Base-by-base conservation (phyloP, 1,284 basidiomycete genomes). In the Rhodofomes roseus region DNA sequence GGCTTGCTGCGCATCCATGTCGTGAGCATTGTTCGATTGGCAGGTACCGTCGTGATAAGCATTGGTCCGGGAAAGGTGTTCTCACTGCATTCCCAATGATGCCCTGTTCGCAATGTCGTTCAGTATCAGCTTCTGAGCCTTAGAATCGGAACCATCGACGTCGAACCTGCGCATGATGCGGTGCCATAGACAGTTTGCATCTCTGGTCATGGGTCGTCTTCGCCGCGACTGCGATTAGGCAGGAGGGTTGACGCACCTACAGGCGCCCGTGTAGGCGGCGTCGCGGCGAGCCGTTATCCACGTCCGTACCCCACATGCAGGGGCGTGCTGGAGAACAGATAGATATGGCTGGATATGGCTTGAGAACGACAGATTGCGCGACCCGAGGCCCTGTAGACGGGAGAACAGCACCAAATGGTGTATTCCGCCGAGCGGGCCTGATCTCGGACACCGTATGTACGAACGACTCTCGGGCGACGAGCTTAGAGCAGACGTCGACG, bases 311-410 rank as follows among this genome's bases (percentile, higher is more conserved):
- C 31, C 22, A 20, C 12, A 20, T 14, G 29, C 12, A 14, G n/a
- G n/a, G n/a, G 12, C 23, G 7, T 8, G 31, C 31, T 27, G 27
- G 14, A 34, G 48, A 18, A 4, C n/a, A n/a, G n/a, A n/a, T n/a
- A n/a, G n/a, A n/a, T n/a, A n/a, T n/a, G n/a, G n/a, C n/a, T n/a
- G n/a, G 20, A 31, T 34, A 51, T 37, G 50, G 29, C 50, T 31
- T 52, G 50, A 4, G 16, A 52, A 52, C 50, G 50, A 52, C 50
- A 52, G 34, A 52, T 52, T 20, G 50, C 34, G 50, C 50, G 36
- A 34, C 50, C 12, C n/a, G 31, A 16, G 27, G 50, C 50, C 27
- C n/a, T 16, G n/a, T 34, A 20, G 36, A 25, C 50, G 31, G 50
- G 29, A 34, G 50, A 34, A 36, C 29, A n/a, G 34, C 50, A 20